These are phyloP conservation scores for Fraxinus sp. DNA, from an alignment of 305 asterid species.

Conservation along the genomic window DNA sequence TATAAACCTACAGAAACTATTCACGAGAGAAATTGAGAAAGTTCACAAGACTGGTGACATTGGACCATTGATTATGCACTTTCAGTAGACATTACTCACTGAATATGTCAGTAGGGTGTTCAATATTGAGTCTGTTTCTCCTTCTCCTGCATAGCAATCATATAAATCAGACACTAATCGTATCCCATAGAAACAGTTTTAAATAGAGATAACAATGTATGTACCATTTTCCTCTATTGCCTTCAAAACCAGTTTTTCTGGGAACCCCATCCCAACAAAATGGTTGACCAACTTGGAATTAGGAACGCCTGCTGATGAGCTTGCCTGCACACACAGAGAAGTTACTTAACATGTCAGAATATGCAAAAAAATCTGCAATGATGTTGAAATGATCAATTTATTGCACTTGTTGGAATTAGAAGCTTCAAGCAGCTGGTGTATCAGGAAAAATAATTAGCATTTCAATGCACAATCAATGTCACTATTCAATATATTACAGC, in stretches of 20 bases:
- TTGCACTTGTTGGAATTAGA: neutral
- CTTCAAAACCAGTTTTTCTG: constrained; percentile 60
- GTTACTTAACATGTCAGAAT: constrained; percentile 13
- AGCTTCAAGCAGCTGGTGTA: neutral
- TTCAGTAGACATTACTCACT: constrained; percentile 40
- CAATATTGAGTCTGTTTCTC: constrained; percentile 48
- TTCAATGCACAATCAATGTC: neutral
- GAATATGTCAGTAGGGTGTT: constrained; percentile 64
- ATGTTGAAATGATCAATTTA: neutral
- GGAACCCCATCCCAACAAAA: constrained; percentile 80
- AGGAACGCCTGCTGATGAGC: constrained; percentile 50
- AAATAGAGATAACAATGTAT: constrained; percentile 2
- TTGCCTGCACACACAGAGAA: constrained; percentile 50
- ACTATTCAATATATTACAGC: neutral
- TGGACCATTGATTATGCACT: neutral
- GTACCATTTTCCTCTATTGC: constrained; percentile 88
- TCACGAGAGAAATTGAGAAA: neutral
- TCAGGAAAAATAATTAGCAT: neutral
- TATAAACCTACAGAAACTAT: constrained; percentile 7
- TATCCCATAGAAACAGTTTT: constrained; percentile 14
- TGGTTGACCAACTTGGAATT: constrained; percentile 41
- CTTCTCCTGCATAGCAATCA: constrained; percentile 53
- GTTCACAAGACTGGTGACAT: neutral
- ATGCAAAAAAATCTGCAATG: neutral
- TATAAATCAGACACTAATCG: constrained; percentile 17